Evolutionary conservation across 108 stramenopile species (phyloP).

Genomic region (Phaeodactylum tricornutum): DNA sequence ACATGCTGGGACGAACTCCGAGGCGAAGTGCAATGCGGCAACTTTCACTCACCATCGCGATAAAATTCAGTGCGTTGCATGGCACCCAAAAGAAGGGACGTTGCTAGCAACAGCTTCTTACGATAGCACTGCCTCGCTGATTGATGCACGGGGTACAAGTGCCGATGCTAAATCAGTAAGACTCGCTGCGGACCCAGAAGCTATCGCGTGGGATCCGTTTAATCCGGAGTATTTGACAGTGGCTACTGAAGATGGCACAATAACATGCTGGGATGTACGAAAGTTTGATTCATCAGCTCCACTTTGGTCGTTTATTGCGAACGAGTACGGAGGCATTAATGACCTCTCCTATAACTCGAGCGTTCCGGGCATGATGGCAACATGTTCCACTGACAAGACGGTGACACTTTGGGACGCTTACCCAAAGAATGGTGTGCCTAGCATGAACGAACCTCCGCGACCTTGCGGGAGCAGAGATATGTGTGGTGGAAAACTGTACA

Average conservation of each 20-base stretch:
- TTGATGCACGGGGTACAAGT: conserved; percentile 65
- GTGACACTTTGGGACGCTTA: conserved; percentile 91
- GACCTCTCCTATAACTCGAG: conserved; percentile 74
- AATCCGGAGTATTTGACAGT: conserved; percentile 63
- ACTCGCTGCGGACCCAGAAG: conserved; percentile 68
- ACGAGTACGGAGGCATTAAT: conserved; percentile 81
- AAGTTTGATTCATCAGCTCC: conserved; percentile 71
- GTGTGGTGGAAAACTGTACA: conserved; percentile 83
- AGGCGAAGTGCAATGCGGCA: conserved; percentile 39
- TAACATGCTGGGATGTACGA: conserved; percentile 89
- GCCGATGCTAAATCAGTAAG: conserved; percentile 53
- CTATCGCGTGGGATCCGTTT: conserved; percentile 88
- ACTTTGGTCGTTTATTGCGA: conserved; percentile 77
- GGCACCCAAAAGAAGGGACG: conserved; percentile 91
- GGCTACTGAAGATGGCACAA: conserved; percentile 84
- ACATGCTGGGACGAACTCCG: conserved; percentile 25
- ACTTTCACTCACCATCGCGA: conserved; percentile 92
- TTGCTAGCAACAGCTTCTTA: conserved; percentile 86
- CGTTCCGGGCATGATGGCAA: conserved; percentile 86
- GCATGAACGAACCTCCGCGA: conserved; percentile 24
- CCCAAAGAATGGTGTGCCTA: conserved; percentile 8
- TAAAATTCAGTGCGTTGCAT: conserved; percentile 92
- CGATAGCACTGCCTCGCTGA: conserved; percentile 76
- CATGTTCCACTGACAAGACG: conserved; percentile 83
- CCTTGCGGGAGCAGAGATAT: conserved; percentile 76